Evolutionary conservation across 2,329 filamentous ascomycete genomes (phyloP).

Genomic region (Lasiodiplodia citricola): DNA sequence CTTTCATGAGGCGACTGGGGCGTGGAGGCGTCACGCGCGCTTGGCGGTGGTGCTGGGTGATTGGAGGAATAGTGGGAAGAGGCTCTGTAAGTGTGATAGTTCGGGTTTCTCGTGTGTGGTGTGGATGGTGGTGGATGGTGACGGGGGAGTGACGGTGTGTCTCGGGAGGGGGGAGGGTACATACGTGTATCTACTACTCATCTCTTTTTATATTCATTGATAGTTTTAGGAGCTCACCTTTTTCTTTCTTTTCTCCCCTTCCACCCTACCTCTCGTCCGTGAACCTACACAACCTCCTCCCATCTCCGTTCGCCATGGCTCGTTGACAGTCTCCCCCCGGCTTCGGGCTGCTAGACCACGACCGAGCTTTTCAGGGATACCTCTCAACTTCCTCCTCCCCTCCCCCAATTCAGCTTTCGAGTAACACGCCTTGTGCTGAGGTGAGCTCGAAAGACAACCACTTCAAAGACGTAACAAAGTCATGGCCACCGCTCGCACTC

Average conservation of each 20-base stretch:
- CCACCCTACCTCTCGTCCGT: too few species aligned
- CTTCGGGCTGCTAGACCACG: not conserved
- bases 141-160: not conserved
- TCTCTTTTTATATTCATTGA: not conserved
- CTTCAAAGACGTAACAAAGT: not conserved
- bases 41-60: not conserved
- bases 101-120: not conserved
- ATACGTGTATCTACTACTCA: not conserved
- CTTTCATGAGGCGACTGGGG: not conserved
- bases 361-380: too few species aligned
- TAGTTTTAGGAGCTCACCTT: not conserved
- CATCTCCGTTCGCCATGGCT: not conserved
- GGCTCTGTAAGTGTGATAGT: not conserved
- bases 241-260: not conserved
- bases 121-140: not conserved
- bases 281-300: not conserved
- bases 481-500: not conserved
- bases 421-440: too few species aligned
- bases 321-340: not conserved
- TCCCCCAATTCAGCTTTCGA: too few species aligned
- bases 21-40: not conserved
- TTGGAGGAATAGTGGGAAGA: not conserved
- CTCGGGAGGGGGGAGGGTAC: not conserved
- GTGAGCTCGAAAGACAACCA: not conserved
- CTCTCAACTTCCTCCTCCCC: too few species aligned